These are phyloP conservation scores for Eucalyptus shirleyi DNA, from an alignment of 345 rosid species.

Conservation along the genomic window DNA sequence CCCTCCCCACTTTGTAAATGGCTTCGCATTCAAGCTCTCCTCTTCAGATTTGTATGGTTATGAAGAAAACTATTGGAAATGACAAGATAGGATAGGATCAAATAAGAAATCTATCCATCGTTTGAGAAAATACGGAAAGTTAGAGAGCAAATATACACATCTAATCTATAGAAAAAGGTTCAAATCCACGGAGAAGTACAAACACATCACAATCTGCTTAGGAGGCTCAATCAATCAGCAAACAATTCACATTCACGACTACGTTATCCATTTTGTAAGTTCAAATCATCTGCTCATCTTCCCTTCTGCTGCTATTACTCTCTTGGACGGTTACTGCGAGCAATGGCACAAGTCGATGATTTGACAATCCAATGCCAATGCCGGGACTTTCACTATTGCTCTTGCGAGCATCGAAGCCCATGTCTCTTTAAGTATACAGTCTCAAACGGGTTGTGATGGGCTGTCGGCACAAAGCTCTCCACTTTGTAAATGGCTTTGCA, in stretches of 20 bases:
- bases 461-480: conserved; percentile 49
- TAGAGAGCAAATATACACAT: neutral
- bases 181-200: neutral
- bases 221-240: neutral
- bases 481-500: conserved; percentile 13
- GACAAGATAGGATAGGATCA: neutral
- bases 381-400: neutral
- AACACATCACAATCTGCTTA: neutral
- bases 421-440: conserved; percentile 34
- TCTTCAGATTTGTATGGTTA: neutral
- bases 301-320: neutral
- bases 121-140: neutral
- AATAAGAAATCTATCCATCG: neutral
- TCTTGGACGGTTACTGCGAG: neutral
- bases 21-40: neutral
- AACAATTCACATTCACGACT: neutral
- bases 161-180: neutral
- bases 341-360: neutral
- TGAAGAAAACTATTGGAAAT: neutral
- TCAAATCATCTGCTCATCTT: neutral
- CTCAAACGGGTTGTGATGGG: conserved; percentile 61
- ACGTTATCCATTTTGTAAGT: neutral
- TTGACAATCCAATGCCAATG: neutral
- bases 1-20: too few species aligned
- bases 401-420: neutral